phyloP scores from a whole-genome alignment of 2,329 filamentous ascomycete genomes.

The Aschersonia sp. region DNA sequence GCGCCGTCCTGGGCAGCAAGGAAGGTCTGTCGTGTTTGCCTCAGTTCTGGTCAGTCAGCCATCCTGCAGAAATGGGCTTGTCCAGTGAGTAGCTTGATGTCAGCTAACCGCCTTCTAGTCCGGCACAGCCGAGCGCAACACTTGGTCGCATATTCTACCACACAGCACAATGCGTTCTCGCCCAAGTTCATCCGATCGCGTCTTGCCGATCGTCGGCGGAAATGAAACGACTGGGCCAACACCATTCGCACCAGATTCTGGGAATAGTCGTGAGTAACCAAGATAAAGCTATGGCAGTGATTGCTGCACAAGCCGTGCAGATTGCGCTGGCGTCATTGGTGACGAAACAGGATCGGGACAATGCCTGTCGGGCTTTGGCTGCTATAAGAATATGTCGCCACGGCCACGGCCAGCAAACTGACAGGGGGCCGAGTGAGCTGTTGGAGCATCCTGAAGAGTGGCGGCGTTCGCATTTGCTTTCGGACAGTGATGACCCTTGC shows the following conservation, averaged over 20 bases:
- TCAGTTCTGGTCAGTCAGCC: conserved; percentile 56
- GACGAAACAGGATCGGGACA: conserved; percentile 57
- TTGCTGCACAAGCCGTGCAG: conserved; percentile 65
- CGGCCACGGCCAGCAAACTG: not conserved
- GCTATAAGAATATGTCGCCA: not conserved
- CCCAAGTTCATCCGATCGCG: conserved; percentile 62
- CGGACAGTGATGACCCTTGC: not conserved
- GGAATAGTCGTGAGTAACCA: conserved; percentile 79
- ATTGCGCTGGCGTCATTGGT: conserved; percentile 63
- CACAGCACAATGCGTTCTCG: conserved; percentile 66
- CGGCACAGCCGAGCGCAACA: conserved; percentile 33
- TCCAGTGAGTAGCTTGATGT: not conserved
- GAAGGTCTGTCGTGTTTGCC: conserved; percentile 61
- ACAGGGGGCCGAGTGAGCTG: not conserved
- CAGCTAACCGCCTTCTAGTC: not conserved
- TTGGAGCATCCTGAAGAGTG: not conserved
- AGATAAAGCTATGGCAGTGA: conserved; percentile 62
- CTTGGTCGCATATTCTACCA: conserved; percentile 81
- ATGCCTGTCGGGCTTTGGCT: conserved; percentile 58
- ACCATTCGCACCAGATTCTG: conserved; percentile 73
- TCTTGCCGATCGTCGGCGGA: conserved; percentile 43
- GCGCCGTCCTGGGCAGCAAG: conserved; percentile 46
- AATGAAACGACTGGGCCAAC: conserved; percentile 54
- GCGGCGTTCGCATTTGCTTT: not conserved
- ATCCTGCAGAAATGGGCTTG: not conserved